Evolutionary conservation across 2,329 filamentous ascomycete species (phyloP).

Genomic region (Trichothecium roseum): DNA sequence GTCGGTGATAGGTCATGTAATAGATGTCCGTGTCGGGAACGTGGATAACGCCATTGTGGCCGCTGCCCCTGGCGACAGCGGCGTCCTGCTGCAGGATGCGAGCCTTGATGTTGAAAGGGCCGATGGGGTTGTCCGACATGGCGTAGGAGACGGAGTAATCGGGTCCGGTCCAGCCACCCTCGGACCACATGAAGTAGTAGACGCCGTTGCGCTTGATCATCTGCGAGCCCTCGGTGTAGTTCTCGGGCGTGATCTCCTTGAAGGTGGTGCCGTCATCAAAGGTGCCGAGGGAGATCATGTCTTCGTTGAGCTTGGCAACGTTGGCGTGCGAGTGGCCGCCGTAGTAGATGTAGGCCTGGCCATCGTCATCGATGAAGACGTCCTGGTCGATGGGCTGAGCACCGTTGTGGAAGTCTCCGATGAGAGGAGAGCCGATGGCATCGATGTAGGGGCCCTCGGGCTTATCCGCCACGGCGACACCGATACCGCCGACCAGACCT

Average conservation of each 20-base stretch:
- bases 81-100: slow-evolving; percentile 30
- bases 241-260: slow-evolving; percentile 34
- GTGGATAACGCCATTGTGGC: slow-evolving; percentile 32
- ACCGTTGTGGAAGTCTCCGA: slow-evolving; percentile 27
- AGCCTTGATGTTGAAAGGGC: slow-evolving; percentile 29
- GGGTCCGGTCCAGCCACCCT: slow-evolving; percentile 36
- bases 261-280: slow-evolving; percentile 28
- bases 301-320: slow-evolving; percentile 28
- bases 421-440: slow-evolving; percentile 21
- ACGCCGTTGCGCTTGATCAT: slow-evolving; percentile 32
- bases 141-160: slow-evolving; percentile 36
- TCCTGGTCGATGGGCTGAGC: slow-evolving; percentile 34
- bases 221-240: slow-evolving; percentile 24
- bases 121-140: slow-evolving; percentile 23
- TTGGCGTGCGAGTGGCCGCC: slow-evolving; percentile 26
- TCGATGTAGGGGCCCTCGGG: slow-evolving; percentile 25
- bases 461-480: slow-evolving; percentile 20
- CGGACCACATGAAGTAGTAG: slow-evolving; percentile 37
- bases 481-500: slow-evolving; percentile 26
- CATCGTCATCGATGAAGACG: slow-evolving; percentile 30
- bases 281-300: slow-evolving; percentile 29
- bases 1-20: slow-evolving; percentile 37
- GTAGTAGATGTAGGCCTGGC: slow-evolving; percentile 31
- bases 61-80: slow-evolving; percentile 29
- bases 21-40: slow-evolving; percentile 34